Evolutionary conservation across 768 basidiomycete species (phyloP).

Genomic region (Hericium rajendrae): DNA sequence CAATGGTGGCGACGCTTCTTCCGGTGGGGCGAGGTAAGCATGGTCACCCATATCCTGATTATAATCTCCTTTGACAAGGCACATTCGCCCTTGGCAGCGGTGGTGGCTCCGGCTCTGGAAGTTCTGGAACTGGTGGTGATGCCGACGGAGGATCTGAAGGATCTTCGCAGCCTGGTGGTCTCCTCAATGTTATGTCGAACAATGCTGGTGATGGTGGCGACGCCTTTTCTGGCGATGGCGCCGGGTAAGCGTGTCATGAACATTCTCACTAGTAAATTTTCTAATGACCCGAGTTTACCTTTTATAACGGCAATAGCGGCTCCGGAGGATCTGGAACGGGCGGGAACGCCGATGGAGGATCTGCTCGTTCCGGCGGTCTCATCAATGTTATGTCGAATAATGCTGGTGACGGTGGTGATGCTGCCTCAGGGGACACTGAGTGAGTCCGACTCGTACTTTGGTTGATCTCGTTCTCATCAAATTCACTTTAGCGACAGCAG

Average conservation of each 20-base stretch:
- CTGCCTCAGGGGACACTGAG: slow-evolving; percentile 10
- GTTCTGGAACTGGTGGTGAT: no score
- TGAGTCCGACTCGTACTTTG: not conserved
- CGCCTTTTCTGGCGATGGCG: slow-evolving; percentile 8
- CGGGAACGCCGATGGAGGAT: not conserved
- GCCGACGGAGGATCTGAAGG: no score
- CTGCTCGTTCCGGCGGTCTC: slow-evolving; percentile 2
- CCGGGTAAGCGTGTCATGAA: not conserved
- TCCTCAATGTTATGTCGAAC: slow-evolving; percentile 23
- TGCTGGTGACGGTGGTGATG: slow-evolving; percentile 17
- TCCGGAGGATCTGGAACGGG: not conserved
- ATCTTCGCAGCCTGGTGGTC: not conserved
- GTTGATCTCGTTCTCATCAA: no score
- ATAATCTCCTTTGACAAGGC: slow-evolving; percentile 7
- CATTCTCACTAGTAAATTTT: no score
- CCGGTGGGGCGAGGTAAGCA: no score
- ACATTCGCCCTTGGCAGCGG: slow-evolving; percentile 14
- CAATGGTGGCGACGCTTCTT: no score
- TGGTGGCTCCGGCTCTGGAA: slow-evolving; percentile 6
- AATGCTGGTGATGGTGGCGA: slow-evolving; percentile 17
- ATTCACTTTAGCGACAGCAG: not conserved
- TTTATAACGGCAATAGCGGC: not conserved
- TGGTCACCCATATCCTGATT: no score
- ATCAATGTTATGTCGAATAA: slow-evolving; percentile 25
- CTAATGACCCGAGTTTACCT: no score